A percentile compares a stretch with the other conserved stretches of the same genome.
Evolutionary conservation across 768 basidiomycete species (phyloP).

Genomic region (Exsudoporus frostii): DNA sequence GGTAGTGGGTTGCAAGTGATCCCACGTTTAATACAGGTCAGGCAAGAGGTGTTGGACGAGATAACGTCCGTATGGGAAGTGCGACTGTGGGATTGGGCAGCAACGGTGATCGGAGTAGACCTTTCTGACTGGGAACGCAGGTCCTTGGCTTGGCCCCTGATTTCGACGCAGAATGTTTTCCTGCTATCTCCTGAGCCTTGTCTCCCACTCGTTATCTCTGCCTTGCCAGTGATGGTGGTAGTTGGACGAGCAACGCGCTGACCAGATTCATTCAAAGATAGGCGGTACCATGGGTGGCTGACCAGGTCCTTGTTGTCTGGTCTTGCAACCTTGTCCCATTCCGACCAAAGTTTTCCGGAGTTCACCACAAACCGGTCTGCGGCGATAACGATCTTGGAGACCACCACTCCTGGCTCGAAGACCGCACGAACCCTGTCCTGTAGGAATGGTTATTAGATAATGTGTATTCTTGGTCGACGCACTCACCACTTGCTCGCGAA

Average conservation of each 20-base stretch:
- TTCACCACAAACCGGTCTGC: not conserved
- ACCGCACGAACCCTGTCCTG: not conserved
- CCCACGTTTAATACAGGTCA: not conserved
- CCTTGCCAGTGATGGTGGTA: no score
- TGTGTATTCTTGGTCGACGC: not conserved
- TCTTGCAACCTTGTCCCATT: not conserved
- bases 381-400: not conserved
- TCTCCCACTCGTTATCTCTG: not conserved
- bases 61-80: no score
- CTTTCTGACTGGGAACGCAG: not conserved
- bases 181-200: not conserved
- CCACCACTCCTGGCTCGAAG: not conserved
- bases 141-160: not conserved
- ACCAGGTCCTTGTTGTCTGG: not conserved
- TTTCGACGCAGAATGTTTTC: not conserved
- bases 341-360: not conserved
- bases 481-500: not conserved
- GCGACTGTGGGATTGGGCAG: not conserved
- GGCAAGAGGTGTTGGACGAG: not conserved
- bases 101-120: not conserved
- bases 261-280: not conserved
- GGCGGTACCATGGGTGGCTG: not conserved
- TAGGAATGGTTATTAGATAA: not conserved
- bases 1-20: not conserved
- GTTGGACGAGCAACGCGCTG: not conserved